Evolutionary conservation across 176 grass and related monocot genomes (phyloP).

Genomic region (Musa itinerans): DNA sequence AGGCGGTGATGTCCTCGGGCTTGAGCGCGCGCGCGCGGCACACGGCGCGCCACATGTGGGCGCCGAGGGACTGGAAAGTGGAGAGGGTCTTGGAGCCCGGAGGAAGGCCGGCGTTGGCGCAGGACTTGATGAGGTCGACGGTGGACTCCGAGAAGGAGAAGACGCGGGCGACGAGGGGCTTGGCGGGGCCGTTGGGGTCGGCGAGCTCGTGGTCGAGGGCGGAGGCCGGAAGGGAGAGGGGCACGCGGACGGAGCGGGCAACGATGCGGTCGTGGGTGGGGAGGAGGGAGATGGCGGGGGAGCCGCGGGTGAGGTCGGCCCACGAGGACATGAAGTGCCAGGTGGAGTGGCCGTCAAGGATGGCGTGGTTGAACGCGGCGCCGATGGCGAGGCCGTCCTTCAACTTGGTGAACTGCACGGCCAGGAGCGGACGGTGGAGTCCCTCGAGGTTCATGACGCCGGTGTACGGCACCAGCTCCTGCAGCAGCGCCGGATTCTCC

Average conservation of each 20-base stretch:
- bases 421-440: constrained; percentile 62
- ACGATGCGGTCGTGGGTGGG: constrained; percentile 52
- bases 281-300: constrained; percentile 11
- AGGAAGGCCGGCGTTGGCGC: constrained; percentile 53
- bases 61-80: constrained; percentile 77
- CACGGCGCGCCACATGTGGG: constrained; percentile 80
- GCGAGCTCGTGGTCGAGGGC: constrained; percentile 56
- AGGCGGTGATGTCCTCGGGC: constrained; percentile 72
- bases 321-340: constrained; percentile 98
- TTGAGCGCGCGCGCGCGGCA: constrained; percentile 58
- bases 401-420: constrained; percentile 88
- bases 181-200: constrained; percentile 65
- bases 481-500: constrained; percentile 45
- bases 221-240: constrained; percentile 47
- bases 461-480: constrained; percentile 78
- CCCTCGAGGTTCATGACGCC: constrained; percentile 98
- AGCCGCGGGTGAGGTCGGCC: constrained; percentile 66
- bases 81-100: constrained; percentile 62
- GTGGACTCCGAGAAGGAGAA: constrained; percentile 58
- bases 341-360: constrained; percentile 82
- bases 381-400: constrained; percentile 78
- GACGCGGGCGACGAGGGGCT: constrained; percentile 53
- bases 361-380: constrained; percentile 90
- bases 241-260: constrained; percentile 52
- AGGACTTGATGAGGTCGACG: constrained; percentile 56